Base-by-base conservation (phyloP, 345 rosid genomes). In the Crucihimalaya himalaica region DNA sequence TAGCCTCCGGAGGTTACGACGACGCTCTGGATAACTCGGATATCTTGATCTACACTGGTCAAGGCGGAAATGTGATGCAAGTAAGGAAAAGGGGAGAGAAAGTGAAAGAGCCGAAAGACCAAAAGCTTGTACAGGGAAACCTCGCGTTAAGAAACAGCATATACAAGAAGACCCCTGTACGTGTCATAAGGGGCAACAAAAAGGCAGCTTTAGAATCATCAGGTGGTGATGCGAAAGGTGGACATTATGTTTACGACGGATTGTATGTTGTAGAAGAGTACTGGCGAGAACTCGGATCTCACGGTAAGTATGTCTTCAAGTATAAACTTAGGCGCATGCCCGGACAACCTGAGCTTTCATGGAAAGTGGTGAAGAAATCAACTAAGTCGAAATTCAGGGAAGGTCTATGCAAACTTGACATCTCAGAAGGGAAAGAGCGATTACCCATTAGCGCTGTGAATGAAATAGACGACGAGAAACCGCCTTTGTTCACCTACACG, bases 341-440 rank as follows among this genome's bases (percentile, higher is more conserved):
- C 0, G 93, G 88, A 78, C 97, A 95, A 74, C 86, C 92, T 0
- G 92, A 92, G 81, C 90, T 94, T 46, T 84, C 97, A 43, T 89
- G 93, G 96, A 87, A 85, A 82, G 84, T 82, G 54, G 86, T 94
- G 56, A 89, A 81, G 81, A 85, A 83, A 68, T 77, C 85, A 13
- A 75, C 66, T 63, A 86, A 77, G 47, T 68, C 55, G 16, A 66
- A 81, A 66, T 77, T 51, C 9, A 82, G 93, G 0, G 88, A 87
- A 72, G 93, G 97, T 70, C 69, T 89, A 5, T 88, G 93, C 21
- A 76, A 70, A 11, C 70, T 88, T 82, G 96, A 94, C 72, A 87
- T 91, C 32, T 84, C 96, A 9, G 77, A 78, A 73, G 95, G 96
- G 73, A 83, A 78, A 70, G 98, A 88, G 86, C 56, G 59, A 8